These are phyloP conservation scores for Eragrostis tef DNA, from an alignment of 202 grass and related monocot genomes.

Conservation along the genomic window DNA sequence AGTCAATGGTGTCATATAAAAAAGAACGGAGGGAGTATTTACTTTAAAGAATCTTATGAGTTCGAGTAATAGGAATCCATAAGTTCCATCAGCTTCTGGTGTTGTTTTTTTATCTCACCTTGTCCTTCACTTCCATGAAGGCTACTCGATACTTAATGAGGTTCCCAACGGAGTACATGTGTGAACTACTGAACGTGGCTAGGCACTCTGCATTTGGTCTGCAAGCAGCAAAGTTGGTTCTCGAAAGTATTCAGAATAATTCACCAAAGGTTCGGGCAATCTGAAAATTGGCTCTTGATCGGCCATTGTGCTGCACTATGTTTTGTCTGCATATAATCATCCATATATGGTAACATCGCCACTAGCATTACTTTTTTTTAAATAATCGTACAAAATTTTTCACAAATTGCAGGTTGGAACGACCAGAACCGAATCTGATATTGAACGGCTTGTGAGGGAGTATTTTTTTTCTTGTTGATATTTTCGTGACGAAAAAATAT, in stretches of 20 bases:
- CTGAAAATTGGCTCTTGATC: conserved; percentile 7
- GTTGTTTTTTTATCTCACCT: conserved; percentile 20
- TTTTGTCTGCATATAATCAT: conserved; percentile 22
- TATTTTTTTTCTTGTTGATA: not conserved
- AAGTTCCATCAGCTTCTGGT: not conserved
- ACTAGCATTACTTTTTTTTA: not conserved
- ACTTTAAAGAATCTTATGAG: no score
- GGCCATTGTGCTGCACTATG: not conserved
- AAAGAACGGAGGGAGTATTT: no score
- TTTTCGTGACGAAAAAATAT: not conserved
- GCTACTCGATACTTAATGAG: conserved; percentile 76
- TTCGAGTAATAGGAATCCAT: no score
- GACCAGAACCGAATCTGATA: conserved; percentile 41
- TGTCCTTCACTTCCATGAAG: conserved; percentile 40
- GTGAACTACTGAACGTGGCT: conserved; percentile 61
- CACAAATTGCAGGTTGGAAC: conserved; percentile 30
- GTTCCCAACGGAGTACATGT: conserved; percentile 70
- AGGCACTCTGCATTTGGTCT: conserved; percentile 68
- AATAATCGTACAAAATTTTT: not conserved
- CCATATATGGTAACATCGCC: not conserved
- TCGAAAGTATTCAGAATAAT: conserved; percentile 43
- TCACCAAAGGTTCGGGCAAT: conserved; percentile 38
- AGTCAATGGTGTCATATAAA: no score
- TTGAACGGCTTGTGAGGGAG: conserved; percentile 59
- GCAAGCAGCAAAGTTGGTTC: conserved; percentile 62